Conservation (phyloP, 2,329 filamentous ascomycete genomes). For the Aspergillus intermedius region DNA sequence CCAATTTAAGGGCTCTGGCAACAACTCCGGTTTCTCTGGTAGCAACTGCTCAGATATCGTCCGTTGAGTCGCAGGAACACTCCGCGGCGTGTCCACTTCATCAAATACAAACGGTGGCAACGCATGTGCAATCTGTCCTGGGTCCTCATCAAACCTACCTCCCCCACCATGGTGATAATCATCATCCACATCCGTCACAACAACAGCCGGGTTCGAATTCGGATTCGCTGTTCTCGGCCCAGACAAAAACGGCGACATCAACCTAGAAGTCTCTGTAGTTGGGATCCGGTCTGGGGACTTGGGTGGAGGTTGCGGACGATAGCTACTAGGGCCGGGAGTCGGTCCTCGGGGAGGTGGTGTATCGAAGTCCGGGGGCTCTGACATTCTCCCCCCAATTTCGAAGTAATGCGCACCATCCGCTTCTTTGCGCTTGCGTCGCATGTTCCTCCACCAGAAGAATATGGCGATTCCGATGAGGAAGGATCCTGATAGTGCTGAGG, state of each 20-base stretch:
- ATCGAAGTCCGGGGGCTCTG: slow-evolving; percentile 29
- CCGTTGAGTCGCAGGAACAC: slow-evolving; percentile 26
- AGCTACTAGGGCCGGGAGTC: slow-evolving; percentile 11
- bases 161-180: slow-evolving; percentile 3
- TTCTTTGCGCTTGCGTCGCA: slow-evolving; percentile 17
- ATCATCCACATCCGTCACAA: slow-evolving; percentile 1
- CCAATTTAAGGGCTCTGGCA: slow-evolving; percentile 33
- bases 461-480: slow-evolving; percentile 28
- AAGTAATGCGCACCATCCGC: slow-evolving; percentile 21
- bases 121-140: neutral
- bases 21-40: slow-evolving; percentile 30
- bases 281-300: neutral
- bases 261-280: slow-evolving; percentile 15
- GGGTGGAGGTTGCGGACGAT: slow-evolving; percentile 1
- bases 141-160: neutral
- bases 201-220: neutral
- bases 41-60: slow-evolving; percentile 31
- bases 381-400: slow-evolving; percentile 35
- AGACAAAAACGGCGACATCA: slow-evolving; percentile 13
- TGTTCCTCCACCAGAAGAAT: slow-evolving; percentile 25
- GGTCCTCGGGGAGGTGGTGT: slow-evolving; percentile 18
- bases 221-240: slow-evolving; percentile 11
- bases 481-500: slow-evolving; percentile 28
- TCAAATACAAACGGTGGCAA: neutral
- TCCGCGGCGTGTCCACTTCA: slow-evolving; percentile 19